Percentiles rank a stretch among this genome's conserved stretches.
These are phyloP conservation scores for Aspergillus sergii DNA, from an alignment of 2,329 filamentous ascomycete genomes.

Conservation along the genomic window DNA sequence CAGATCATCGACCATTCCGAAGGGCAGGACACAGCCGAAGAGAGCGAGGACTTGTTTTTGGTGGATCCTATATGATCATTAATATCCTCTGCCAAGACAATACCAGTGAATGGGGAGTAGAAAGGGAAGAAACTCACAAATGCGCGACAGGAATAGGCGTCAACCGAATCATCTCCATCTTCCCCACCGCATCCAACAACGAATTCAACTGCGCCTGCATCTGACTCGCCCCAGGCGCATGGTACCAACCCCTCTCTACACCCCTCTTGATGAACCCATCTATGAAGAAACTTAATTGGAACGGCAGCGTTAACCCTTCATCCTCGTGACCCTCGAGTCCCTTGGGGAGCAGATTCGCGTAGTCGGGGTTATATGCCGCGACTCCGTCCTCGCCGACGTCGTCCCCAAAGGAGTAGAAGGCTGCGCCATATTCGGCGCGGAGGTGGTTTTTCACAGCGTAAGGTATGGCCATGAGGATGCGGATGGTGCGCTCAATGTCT, in stretches of 20 bases:
- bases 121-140: conserved; percentile 38
- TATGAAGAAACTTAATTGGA: conserved; percentile 63
- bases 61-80: conserved; percentile 53
- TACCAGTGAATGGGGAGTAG: background rate
- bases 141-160: conserved; percentile 67
- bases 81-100: background rate
- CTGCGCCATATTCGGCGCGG: conserved; percentile 62
- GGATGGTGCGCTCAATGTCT: conserved; percentile 62
- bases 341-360: conserved; percentile 53
- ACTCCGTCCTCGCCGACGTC: conserved; percentile 32
- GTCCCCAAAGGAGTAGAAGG: conserved; percentile 37
- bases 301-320: conserved; percentile 60
- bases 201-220: conserved; percentile 61
- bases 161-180: conserved; percentile 67
- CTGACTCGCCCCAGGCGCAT: conserved; percentile 60
- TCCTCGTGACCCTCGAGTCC: conserved; percentile 59
- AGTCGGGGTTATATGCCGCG: conserved; percentile 49
- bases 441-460: conserved; percentile 68
- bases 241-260: conserved; percentile 60
- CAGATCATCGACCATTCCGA: conserved; percentile 65
- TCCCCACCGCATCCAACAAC: conserved; percentile 61
- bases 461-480: conserved; percentile 62
- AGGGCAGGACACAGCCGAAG: conserved; percentile 63
- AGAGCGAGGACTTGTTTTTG: conserved; percentile 65
- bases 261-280: conserved; percentile 63